Evolutionary conservation across 257 asterid genomes (phyloP), one percentile per base, ranked within the genome.

Genomic region (Nicotiana obtusifolia): DNA sequence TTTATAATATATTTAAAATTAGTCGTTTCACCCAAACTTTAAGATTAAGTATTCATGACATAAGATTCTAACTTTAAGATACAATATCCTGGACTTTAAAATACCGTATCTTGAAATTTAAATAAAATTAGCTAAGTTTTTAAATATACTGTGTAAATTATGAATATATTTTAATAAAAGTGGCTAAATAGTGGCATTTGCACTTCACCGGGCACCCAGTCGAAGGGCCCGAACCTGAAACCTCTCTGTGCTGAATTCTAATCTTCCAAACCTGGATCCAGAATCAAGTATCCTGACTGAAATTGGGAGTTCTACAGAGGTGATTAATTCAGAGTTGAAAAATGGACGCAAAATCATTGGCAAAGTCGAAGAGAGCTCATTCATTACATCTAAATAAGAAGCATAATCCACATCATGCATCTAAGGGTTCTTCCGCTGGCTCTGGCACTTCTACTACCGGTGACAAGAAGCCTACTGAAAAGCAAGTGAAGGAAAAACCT

Each of bases 301-400:
- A 69, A n/a, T 37, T 24, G 15, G 60, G 11, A 37, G 13, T 73
- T 73, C 61, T 73, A 24, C 37, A 22, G n/a, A n/a, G n/a, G n/a
- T n/a, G n/a, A n/a, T n/a, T n/a, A n/a, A n/a, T n/a, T n/a, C n/a
- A n/a, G n/a, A n/a, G 60, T 44, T 4, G 19, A 71, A 78, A 44
- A 77, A 82, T 95, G 99, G 99, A 95, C 88, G 84, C 90, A 56
- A 95, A 94, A 89, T 84, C 97, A 53, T 87, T 95, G 94, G 99
- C 99, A 15, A 95, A 95, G 90, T 95, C 98, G 1, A 95, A 94
- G 83, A 85, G 99, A 87, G 97, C 99, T 62, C 99, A 94, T 87
- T 85, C 99, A 15, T 76, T 88, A 65, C 94, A 91, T 78, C 88
- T 89, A 80, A 92, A 89, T 52, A 95, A 91, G 89, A 92, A 95